Evolutionary conservation across 1,139 yeast genomes (phyloP).

Genomic region (Wickerhamomyces sp.): DNA sequence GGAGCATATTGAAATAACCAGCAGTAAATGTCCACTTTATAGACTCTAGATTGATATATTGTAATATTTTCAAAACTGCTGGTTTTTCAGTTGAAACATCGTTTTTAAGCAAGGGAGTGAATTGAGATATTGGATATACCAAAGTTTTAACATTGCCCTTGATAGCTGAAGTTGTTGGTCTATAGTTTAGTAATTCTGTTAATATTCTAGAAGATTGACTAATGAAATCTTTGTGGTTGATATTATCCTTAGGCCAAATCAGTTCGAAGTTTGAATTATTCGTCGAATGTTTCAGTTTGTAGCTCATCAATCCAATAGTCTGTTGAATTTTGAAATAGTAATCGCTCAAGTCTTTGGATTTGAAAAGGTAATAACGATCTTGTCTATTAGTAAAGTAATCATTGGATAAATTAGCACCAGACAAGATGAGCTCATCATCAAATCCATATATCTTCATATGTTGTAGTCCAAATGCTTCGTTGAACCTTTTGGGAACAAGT

Average conservation of each 20-base stretch:
- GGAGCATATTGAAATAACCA: conserved; percentile 91
- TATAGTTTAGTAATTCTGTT: conserved; percentile 46
- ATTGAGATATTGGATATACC: conserved; percentile 92
- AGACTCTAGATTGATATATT: conserved; percentile 50
- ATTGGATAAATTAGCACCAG: conserved; percentile 87
- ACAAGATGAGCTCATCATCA: conserved; percentile 81
- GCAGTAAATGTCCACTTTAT: conserved; percentile 90
- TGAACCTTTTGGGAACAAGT: conserved; percentile 75
- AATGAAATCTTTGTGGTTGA: too few species aligned
- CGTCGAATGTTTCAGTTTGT: conserved; percentile 49
- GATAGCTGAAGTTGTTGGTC: conserved; percentile 15
- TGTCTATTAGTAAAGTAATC: conserved; percentile 97
- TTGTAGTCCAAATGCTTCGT: conserved; percentile 90
- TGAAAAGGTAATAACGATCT: conserved; percentile 82
- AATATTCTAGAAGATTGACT: conserved; percentile 55
- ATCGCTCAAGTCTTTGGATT: conserved; percentile 52
- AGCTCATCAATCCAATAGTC: conserved; percentile 66
- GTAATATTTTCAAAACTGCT: conserved; percentile 55
- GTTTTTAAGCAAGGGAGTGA: conserved; percentile 68
- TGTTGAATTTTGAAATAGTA: conserved; percentile 69
- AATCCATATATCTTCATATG: conserved; percentile 97
- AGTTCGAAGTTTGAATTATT: conserved; percentile 49
- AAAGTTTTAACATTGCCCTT: conserved; percentile 48
- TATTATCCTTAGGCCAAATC: conserved; percentile 74
- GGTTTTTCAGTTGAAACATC: conserved; percentile 80